Evolutionary conservation across 2,329 filamentous ascomycete genomes (phyloP).

Genomic region (Periconia sp.): DNA sequence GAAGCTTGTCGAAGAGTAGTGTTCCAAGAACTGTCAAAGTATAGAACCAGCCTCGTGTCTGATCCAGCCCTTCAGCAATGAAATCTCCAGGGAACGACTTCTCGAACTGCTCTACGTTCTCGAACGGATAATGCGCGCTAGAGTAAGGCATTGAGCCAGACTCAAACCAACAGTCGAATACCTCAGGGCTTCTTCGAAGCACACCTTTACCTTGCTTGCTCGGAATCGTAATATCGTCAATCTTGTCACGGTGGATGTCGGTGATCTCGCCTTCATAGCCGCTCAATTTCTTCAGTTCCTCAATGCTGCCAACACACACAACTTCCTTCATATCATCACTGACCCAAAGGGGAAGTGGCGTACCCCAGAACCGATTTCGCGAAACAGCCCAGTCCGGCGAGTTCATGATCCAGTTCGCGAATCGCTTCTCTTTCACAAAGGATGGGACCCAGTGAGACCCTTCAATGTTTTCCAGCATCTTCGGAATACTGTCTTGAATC

Average conservation of each 20-base stretch:
- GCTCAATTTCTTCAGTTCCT: slow-evolving; percentile 82
- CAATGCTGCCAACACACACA: slow-evolving; percentile 83
- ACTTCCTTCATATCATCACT: slow-evolving; percentile 88
- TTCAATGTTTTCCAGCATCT: slow-evolving; percentile 91
- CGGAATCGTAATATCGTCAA: slow-evolving; percentile 93
- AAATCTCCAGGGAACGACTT: slow-evolving; percentile 89
- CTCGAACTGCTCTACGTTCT: slow-evolving; percentile 81
- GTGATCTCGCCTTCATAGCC: slow-evolving; percentile 83
- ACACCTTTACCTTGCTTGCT: slow-evolving; percentile 85
- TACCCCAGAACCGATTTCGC: slow-evolving; percentile 94
- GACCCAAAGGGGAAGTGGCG: slow-evolving; percentile 88
- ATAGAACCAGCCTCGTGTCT: slow-evolving; percentile 97
- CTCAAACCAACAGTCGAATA: slow-evolving; percentile 98
- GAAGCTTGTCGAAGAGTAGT: slow-evolving; percentile 81
- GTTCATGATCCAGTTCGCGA: slow-evolving; percentile 88
- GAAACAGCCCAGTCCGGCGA: slow-evolving; percentile 96
- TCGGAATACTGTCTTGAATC: slow-evolving; percentile 79
- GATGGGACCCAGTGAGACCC: slow-evolving; percentile 89
- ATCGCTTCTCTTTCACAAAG: slow-evolving; percentile 89
- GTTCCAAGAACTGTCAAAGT: slow-evolving; percentile 87
- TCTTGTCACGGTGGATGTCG: slow-evolving; percentile 90
- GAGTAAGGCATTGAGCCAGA: slow-evolving; percentile 96
- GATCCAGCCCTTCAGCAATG: slow-evolving; percentile 90
- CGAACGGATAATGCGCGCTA: slow-evolving; percentile 89
- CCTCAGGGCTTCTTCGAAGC: slow-evolving; percentile 81